Evolutionary conservation across 331 rosid species (phyloP).

Genomic region (Prunus yedoensis): DNA sequence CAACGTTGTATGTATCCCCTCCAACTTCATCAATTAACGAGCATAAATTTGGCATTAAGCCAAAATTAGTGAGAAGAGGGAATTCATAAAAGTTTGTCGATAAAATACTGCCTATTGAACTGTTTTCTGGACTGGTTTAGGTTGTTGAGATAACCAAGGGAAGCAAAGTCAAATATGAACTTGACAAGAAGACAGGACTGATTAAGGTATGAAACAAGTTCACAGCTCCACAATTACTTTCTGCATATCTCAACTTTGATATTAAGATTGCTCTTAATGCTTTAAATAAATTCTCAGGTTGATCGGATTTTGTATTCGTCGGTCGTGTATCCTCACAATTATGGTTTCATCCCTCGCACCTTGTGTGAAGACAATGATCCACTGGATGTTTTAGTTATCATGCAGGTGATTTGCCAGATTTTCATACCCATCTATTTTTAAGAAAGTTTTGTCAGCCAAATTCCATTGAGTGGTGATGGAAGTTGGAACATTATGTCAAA

Average conservation of each 20-base stretch:
- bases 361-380: conserved; percentile 99
- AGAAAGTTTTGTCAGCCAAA: background rate
- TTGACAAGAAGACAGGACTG: conserved; percentile 96
- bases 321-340: conserved; percentile 96
- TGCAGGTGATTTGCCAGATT: conserved; percentile 71
- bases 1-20: conserved; percentile 65
- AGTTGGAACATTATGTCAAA: background rate
- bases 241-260: background rate
- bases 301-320: conserved; percentile 93
- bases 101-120: conserved; percentile 22
- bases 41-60: background rate
- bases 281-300: conserved; percentile 55
- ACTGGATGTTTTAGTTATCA: conserved; percentile 87
- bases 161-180: conserved; percentile 97
- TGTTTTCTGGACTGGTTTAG: conserved; percentile 42
- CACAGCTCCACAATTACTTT: background rate
- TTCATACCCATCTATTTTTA: conserved; percentile 12
- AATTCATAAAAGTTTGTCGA: background rate
- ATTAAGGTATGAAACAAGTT: conserved; percentile 60
- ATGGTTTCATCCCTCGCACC: conserved; percentile 92
- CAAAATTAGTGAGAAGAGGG: background rate
- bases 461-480: background rate
- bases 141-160: conserved; percentile 97
- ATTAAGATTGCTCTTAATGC: conserved; percentile 26
- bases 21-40: conserved; percentile 3